phyloP scores from a whole-genome alignment of 106 monocot genomes.

The Phalaenopsis aphrodite region DNA sequence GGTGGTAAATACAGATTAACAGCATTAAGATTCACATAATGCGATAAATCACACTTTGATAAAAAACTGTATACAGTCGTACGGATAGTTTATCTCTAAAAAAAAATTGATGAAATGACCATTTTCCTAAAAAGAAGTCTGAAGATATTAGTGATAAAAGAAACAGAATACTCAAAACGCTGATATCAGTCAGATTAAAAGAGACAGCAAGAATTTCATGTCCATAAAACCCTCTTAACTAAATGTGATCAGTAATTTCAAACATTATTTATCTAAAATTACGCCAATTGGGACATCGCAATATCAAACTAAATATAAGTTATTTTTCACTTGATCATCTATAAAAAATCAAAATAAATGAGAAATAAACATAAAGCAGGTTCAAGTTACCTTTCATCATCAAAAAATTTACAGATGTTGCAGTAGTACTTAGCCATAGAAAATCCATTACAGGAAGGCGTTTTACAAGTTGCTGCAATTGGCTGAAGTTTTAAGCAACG shows the following conservation, averaged over 20 bases:
- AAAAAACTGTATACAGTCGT: background rate
- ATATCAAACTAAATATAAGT: background rate
- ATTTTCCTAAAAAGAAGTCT: background rate
- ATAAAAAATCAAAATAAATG: background rate
- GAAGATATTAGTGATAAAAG: background rate
- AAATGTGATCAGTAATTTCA: background rate
- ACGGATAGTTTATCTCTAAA: background rate
- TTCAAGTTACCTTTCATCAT: constrained; percentile 84
- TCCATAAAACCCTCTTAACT: background rate
- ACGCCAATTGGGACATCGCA: background rate
- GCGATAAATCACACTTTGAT: background rate
- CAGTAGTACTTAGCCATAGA: constrained; percentile 96
- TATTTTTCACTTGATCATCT: background rate
- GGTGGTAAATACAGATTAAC: background rate
- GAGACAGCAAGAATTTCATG: background rate
- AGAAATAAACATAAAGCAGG: background rate
- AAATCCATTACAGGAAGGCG: constrained; percentile 71
- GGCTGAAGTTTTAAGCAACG: constrained; percentile 74
- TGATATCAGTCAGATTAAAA: background rate
- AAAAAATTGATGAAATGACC: background rate
- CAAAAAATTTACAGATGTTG: constrained; percentile 98
- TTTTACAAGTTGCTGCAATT: constrained; percentile 66
- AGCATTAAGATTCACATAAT: background rate
- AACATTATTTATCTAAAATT: background rate
- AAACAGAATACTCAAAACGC: background rate